Evolutionary conservation across 2,329 filamentous ascomycete species (phyloP).

Genomic region (Onygenales sp.): DNA sequence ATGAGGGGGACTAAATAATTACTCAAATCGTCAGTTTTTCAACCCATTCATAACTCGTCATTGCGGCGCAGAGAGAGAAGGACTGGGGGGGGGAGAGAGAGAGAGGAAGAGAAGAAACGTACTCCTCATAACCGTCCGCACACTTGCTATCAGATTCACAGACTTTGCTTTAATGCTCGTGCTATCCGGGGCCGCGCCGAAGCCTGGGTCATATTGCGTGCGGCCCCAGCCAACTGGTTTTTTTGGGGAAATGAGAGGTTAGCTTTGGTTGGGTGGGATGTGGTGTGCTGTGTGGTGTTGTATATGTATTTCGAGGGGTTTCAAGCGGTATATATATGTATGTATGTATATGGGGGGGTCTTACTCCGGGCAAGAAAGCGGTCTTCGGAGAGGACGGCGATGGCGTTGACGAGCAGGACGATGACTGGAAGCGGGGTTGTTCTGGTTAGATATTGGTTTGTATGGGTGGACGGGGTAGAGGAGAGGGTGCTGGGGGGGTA

Average conservation of each 20-base stretch:
- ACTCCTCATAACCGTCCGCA: conserved; percentile 91
- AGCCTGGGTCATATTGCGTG: conserved; percentile 57
- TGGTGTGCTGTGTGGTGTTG: not conserved
- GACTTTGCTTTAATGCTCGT: conserved; percentile 77
- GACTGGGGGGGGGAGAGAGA: not conserved
- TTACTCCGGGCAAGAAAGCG: conserved; percentile 76
- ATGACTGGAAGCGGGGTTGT: conserved; percentile 44
- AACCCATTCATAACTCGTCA: not conserved
- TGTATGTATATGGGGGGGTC: conserved; percentile 13
- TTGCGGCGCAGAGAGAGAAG: not conserved
- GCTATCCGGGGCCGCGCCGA: conserved; percentile 62
- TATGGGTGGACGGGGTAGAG: conserved; percentile 10
- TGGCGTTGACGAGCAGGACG: conserved; percentile 83
- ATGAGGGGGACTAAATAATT: conserved; percentile 64
- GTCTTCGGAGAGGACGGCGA: conserved; percentile 90
- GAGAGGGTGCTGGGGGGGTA: not conserved
- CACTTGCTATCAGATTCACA: conserved; percentile 80
- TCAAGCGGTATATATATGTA: not conserved
- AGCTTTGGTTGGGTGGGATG: not conserved
- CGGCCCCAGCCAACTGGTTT: conserved; percentile 66
- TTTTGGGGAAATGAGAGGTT: not conserved
- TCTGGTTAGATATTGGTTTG: conserved; percentile 8
- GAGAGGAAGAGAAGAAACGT: conserved; percentile 30
- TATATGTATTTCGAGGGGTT: not conserved
- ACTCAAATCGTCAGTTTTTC: not conserved